These are phyloP conservation scores for Aspergillus pseudoviridinutans DNA, from an alignment of 2,329 filamentous ascomycete species.

Conservation along the genomic window DNA sequence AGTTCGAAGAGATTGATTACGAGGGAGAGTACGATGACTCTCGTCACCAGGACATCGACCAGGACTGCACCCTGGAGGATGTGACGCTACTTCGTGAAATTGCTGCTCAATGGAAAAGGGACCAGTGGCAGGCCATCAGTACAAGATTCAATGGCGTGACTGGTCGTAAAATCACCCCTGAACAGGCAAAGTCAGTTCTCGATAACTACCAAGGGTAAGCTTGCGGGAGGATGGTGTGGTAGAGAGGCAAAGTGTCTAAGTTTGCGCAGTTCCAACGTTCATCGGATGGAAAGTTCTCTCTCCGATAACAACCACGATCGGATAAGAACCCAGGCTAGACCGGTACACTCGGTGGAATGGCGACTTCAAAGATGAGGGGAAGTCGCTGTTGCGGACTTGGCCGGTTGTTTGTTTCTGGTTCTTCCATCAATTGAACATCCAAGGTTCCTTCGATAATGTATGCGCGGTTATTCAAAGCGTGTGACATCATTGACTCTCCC, in stretches of 20 bases:
- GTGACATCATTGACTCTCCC: conserved; percentile 8
- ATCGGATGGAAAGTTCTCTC: conserved; percentile 1
- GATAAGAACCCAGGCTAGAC: neutral
- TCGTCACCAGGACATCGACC: conserved; percentile 16
- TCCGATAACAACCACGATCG: neutral
- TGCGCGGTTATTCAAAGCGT: neutral
- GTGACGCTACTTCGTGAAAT: conserved; percentile 40
- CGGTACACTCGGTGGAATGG: neutral
- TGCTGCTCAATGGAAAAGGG: conserved; percentile 39
- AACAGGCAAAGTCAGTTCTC: conserved; percentile 28
- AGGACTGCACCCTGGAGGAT: conserved; percentile 23
- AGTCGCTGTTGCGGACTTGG: neutral
- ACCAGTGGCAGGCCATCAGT: conserved; percentile 47
- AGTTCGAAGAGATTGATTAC: neutral
- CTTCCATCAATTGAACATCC: neutral
- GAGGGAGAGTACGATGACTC: neutral
- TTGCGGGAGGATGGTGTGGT: neutral
- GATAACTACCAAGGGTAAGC: conserved; percentile 3
- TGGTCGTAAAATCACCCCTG: conserved; percentile 42
- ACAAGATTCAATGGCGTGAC: conserved; percentile 49
- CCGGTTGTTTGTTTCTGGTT: neutral
- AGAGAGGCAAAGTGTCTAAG: neutral
- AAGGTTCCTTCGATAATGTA: conserved; percentile 5
- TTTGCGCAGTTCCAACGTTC: neutral
- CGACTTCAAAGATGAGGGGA: neutral